Conservation (phyloP, 352 stramenopile genomes). For the Phytophthora nicotianae region DNA sequence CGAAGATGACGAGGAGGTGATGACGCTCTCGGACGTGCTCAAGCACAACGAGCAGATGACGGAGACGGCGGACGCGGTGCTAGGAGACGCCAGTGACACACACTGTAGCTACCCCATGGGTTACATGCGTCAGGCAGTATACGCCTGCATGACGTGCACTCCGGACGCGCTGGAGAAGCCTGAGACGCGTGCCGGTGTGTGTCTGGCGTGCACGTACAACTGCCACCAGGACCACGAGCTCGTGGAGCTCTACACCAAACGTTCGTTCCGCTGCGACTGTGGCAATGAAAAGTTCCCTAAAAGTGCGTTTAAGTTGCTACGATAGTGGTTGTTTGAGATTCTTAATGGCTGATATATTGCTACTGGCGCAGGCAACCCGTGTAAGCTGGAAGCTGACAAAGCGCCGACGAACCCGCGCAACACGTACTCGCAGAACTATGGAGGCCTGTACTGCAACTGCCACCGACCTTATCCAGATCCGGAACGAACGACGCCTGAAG, state of each 20-base stretch:
- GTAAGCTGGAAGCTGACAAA: slow-evolving; percentile 65
- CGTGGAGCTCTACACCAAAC: slow-evolving; percentile 84
- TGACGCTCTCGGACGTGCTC: slow-evolving; percentile 71
- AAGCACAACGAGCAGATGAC: slow-evolving; percentile 57
- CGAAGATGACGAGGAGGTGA: slow-evolving; percentile 44
- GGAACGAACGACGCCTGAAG: slow-evolving; percentile 62
- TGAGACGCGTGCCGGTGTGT: slow-evolving; percentile 53
- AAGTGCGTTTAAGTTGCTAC: slow-evolving; percentile 21
- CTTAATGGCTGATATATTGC: slow-evolving; percentile 4
- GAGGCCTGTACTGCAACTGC: slow-evolving; percentile 69
- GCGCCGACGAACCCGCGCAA: slow-evolving; percentile 56
- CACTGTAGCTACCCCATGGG: slow-evolving; percentile 75
- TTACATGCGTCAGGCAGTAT: slow-evolving; percentile 70
- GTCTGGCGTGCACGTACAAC: slow-evolving; percentile 75
- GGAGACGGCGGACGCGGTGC: slow-evolving; percentile 63
- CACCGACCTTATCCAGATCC: slow-evolving; percentile 78
- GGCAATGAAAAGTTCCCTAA: slow-evolving; percentile 66
- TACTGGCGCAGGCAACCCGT: slow-evolving; percentile 39
- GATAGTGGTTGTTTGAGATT: not conserved
- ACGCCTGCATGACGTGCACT: slow-evolving; percentile 77
- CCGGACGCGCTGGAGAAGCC: slow-evolving; percentile 39
- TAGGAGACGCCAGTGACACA: slow-evolving; percentile 61
- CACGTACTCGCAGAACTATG: slow-evolving; percentile 78
- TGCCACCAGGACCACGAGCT: slow-evolving; percentile 80
- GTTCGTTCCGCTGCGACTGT: slow-evolving; percentile 75